Conservation (phyloP, 2,329 filamentous ascomycete genomes). For the Mollisiaceae sp. region DNA sequence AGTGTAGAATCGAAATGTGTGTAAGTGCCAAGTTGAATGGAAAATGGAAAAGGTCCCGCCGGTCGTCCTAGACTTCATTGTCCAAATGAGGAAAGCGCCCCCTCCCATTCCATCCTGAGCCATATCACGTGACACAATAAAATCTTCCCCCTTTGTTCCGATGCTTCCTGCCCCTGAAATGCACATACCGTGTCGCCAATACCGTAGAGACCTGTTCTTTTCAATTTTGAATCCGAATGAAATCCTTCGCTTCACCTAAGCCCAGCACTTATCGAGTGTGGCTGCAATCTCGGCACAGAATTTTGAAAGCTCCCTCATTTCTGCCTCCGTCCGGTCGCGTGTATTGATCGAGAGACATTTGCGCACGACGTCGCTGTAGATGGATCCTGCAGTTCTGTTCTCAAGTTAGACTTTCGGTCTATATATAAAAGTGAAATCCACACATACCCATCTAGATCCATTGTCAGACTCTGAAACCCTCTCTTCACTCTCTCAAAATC, state of each 20-base stretch:
- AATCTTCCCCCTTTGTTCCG: not conserved
- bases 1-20: not conserved
- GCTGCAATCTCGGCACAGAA: slow-evolving; percentile 33
- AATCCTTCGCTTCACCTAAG: slow-evolving; percentile 14
- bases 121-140: not conserved
- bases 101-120: not conserved
- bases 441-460: slow-evolving; percentile 35
- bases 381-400: slow-evolving; percentile 31
- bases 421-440: not conserved
- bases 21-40: not conserved
- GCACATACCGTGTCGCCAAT: not conserved
- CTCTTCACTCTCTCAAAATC: slow-evolving; percentile 34
- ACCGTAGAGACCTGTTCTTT: not conserved
- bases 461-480: slow-evolving; percentile 32
- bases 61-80: not conserved
- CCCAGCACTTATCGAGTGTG: slow-evolving; percentile 32
- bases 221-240: not conserved
- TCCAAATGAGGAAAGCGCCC: slow-evolving; percentile 8
- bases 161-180: not conserved
- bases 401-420: not conserved
- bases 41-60: not conserved
- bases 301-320: slow-evolving; percentile 29
- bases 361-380: slow-evolving; percentile 36
- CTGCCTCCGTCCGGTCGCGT: slow-evolving; percentile 29
- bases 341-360: slow-evolving; percentile 33